These are phyloP conservation scores for Salvia hispanica DNA, from an alignment of 257 asterid species.

Conservation along the genomic window DNA sequence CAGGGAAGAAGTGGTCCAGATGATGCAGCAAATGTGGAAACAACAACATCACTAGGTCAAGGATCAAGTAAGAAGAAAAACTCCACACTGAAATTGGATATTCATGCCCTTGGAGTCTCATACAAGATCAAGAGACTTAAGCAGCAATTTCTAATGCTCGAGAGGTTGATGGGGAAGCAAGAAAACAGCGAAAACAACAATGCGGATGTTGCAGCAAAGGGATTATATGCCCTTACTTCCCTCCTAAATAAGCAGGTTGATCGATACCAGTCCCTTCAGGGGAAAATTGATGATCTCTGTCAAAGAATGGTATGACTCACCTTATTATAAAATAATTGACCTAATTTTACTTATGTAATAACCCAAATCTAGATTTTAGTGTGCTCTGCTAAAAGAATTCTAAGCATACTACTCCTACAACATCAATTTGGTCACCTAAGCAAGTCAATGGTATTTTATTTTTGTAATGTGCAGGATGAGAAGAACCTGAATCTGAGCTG, in stretches of 20 bases:
- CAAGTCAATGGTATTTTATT: background rate
- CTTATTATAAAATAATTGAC: slow-evolving; percentile 1
- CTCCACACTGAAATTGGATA: slow-evolving; percentile 69
- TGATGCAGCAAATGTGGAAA: slow-evolving; percentile 34
- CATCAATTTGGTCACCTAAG: too few relatives aligned
- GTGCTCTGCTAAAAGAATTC: too few relatives aligned
- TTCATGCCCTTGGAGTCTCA: slow-evolving; percentile 87
- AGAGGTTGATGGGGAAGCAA: slow-evolving; percentile 69
- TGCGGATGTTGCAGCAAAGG: slow-evolving; percentile 38
- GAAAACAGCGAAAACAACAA: slow-evolving; percentile 38
- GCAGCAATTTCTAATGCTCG: slow-evolving; percentile 85
- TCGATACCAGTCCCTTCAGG: slow-evolving; percentile 84
- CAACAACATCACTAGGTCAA: slow-evolving; percentile 43
- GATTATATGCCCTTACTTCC: slow-evolving; percentile 51
- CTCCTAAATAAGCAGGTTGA: slow-evolving; percentile 71
- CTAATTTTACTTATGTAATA: background rate
- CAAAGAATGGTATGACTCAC: slow-evolving; percentile 67
- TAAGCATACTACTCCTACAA: too few relatives aligned
- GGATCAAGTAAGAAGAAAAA: slow-evolving; percentile 35
- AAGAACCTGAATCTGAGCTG: slow-evolving; percentile 42
- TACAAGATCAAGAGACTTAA: slow-evolving; percentile 94
- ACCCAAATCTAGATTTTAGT: background rate
- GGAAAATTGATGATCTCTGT: slow-evolving; percentile 75
- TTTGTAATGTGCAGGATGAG: slow-evolving; percentile 56
- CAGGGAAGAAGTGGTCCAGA: slow-evolving; percentile 40